Conservation (phyloP, 1,284 basidiomycete species). For the Afroboletus lepidellus region DNA sequence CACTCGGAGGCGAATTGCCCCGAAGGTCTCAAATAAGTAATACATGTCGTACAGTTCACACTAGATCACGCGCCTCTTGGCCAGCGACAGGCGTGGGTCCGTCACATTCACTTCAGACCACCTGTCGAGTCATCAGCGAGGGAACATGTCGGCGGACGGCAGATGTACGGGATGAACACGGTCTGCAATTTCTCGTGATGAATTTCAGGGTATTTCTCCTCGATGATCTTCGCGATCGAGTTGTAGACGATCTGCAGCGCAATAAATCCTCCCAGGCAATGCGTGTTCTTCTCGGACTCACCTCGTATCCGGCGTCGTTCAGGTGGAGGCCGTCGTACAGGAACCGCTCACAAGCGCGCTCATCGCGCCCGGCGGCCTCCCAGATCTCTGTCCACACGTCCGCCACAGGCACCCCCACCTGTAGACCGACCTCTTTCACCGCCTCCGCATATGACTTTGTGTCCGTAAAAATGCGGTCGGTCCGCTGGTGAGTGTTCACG, state of each 20-base stretch:
- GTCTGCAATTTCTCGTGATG: slow-evolving; percentile 56
- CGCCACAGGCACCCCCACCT: slow-evolving; percentile 56
- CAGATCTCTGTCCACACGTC: slow-evolving; percentile 73
- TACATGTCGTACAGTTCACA: slow-evolving; percentile 6
- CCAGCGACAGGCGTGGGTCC: slow-evolving; percentile 35
- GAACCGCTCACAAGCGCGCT: slow-evolving; percentile 49
- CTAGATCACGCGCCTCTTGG: slow-evolving; percentile 25
- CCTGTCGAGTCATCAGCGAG: slow-evolving; percentile 21
- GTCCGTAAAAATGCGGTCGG: slow-evolving; percentile 59
- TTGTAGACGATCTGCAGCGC: slow-evolving; percentile 61
- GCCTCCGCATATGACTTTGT: slow-evolving; percentile 71
- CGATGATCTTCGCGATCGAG: slow-evolving; percentile 57
- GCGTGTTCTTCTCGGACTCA: slow-evolving; percentile 25
- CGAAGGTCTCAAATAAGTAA: background rate
- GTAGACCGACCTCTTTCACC: slow-evolving; percentile 57
- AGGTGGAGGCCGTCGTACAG: slow-evolving; percentile 78
- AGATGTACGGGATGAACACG: slow-evolving; percentile 52
- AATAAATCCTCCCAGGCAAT: slow-evolving; percentile 3
- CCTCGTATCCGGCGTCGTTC: slow-evolving; percentile 68
- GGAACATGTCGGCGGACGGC: background rate
- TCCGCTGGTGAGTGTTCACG: slow-evolving; percentile 61
- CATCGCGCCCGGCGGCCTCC: slow-evolving; percentile 60
- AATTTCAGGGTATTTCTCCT: slow-evolving; percentile 63
- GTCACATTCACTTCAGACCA: slow-evolving; percentile 42
- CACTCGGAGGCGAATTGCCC: background rate